These are phyloP conservation scores for Manihot esculenta DNA, from an alignment of 441 rosid genomes.

Conservation along the genomic window DNA sequence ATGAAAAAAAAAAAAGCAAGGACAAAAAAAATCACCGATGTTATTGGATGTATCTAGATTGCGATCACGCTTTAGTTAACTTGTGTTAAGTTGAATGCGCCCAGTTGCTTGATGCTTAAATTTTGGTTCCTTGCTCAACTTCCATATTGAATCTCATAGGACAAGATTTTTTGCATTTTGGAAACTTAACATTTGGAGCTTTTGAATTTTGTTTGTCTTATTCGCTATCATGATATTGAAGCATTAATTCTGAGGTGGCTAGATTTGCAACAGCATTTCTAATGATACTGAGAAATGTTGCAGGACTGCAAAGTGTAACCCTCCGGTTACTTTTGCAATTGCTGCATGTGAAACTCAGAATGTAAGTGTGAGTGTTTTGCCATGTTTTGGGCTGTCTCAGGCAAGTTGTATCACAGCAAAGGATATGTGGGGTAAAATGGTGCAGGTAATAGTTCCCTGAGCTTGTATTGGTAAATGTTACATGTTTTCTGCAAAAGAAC, in stretches of 20 bases:
- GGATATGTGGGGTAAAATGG: slow-evolving; percentile 84
- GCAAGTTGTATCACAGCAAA: slow-evolving; percentile 68
- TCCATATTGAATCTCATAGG: neutral
- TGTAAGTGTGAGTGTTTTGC: slow-evolving; percentile 83
- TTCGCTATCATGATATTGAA: neutral
- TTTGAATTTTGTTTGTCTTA: neutral
- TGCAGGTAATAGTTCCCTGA: slow-evolving; percentile 45
- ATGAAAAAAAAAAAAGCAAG: neutral
- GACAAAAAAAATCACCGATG: neutral
- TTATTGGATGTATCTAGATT: neutral
- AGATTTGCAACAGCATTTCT: slow-evolving; percentile 20
- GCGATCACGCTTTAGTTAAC: too few relatives aligned
- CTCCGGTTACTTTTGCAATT: slow-evolving; percentile 93
- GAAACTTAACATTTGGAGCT: too few relatives aligned
- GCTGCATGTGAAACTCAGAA: slow-evolving; percentile 98
- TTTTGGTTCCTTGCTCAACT: neutral
- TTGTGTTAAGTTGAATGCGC: neutral
- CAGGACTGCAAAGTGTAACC: slow-evolving; percentile 92
- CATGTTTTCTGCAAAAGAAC: neutral
- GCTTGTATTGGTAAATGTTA: slow-evolving; percentile 9
- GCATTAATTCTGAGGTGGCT: slow-evolving; percentile 3
- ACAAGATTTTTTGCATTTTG: neutral
- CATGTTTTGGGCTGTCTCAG: slow-evolving; percentile 89
- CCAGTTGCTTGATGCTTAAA: neutral
- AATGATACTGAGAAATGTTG: slow-evolving; percentile 27